Conservation (phyloP, 306 rosid species). For the Prunus davidiana region DNA sequence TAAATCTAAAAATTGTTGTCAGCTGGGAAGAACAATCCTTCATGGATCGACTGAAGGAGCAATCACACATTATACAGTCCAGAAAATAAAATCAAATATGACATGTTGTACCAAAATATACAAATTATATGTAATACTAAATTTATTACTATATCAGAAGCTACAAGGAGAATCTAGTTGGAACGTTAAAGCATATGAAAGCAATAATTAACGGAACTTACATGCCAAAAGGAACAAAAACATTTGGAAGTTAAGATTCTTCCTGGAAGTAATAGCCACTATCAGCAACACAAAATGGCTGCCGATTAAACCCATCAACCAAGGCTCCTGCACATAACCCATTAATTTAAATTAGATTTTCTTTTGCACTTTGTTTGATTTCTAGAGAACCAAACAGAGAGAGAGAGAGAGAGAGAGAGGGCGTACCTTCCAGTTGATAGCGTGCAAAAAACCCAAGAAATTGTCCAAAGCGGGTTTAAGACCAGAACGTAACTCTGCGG, state of each 20-base stretch:
- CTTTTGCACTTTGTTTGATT: not conserved
- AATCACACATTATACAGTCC: not conserved
- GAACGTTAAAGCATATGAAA: not conserved
- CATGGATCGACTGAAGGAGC: not conserved
- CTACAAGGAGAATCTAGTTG: not conserved
- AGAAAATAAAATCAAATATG: not conserved
- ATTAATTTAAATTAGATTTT: not conserved
- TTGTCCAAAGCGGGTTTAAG: conserved; percentile 72
- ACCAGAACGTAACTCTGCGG: conserved; percentile 69
- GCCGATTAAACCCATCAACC: conserved; percentile 61
- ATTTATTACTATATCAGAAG: not conserved
- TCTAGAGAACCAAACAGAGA: not conserved
- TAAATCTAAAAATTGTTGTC: not conserved
- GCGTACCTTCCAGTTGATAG: conserved; percentile 84
- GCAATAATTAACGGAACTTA: conserved; percentile 29
- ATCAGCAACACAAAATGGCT: conserved; percentile 55
- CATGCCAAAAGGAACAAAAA: conserved; percentile 68
- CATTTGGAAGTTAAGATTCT: conserved; percentile 80
- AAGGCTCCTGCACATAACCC: conserved; percentile 66
- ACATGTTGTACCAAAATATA: not conserved
- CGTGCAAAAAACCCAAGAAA: conserved; percentile 82
- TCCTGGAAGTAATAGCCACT: conserved; percentile 56
- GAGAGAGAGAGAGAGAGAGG: not conserved
- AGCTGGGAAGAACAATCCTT: not conserved
- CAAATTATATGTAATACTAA: not conserved